These are phyloP conservation scores for Aspergillus kassunensis DNA, from an alignment of 495 filamentous ascomycete species.

Conservation along the genomic window DNA sequence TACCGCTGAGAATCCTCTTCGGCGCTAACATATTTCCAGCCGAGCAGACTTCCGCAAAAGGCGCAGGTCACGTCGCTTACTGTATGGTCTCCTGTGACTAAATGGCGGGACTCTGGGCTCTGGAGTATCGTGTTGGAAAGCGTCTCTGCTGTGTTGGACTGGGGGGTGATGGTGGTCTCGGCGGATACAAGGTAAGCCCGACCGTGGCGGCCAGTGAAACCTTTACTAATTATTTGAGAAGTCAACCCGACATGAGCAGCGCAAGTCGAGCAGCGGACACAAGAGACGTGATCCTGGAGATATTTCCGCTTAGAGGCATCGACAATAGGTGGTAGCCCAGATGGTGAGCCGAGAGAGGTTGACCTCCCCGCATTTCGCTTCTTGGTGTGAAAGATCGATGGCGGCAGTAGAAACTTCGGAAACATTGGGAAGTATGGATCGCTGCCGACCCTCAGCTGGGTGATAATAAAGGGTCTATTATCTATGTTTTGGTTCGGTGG, in stretches of 20 bases:
- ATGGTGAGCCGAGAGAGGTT: conserved; percentile 13
- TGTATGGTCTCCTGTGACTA: conserved; percentile 75
- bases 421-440: conserved; percentile 16
- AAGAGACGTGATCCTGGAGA: conserved; percentile 49
- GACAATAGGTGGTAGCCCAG: conserved; percentile 4
- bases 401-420: conserved; percentile 51
- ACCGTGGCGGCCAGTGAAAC: conserved; percentile 91
- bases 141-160: conserved; percentile 29
- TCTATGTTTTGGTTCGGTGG: too few species aligned
- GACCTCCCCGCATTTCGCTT: conserved; percentile 26
- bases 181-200: conserved; percentile 80
- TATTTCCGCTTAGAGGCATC: conserved; percentile 31
- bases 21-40: conserved; percentile 93
- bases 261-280: conserved; percentile 71
- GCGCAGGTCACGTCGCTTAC: conserved; percentile 54
- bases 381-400: conserved; percentile 41
- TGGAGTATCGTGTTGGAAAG: conserved; percentile 56
- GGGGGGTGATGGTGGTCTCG: conserved; percentile 26
- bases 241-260: conserved; percentile 69
- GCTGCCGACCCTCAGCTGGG: too few species aligned
- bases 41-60: conserved; percentile 65
- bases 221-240: conserved; percentile 81
- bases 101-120: conserved; percentile 61
- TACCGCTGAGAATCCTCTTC: conserved; percentile 78
- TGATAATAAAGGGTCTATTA: too few species aligned